These are phyloP conservation scores for Vigna nakashimae DNA, from an alignment of 306 rosid genomes.

Conservation along the genomic window DNA sequence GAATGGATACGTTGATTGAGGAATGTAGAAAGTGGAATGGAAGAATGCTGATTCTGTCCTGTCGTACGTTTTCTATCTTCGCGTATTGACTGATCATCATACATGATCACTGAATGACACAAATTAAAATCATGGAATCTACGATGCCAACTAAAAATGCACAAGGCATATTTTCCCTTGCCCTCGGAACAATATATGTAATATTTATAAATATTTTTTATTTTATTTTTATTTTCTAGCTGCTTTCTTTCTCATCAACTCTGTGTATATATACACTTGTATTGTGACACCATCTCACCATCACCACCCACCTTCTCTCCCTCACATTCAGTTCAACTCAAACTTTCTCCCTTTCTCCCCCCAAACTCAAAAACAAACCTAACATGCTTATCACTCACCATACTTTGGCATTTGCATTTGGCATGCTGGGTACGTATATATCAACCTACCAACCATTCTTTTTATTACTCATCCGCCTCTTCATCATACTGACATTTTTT, in stretches of 20 bases:
- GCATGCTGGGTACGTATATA: slow-evolving; percentile 62
- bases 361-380: slow-evolving; percentile 9
- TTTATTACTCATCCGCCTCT: too few relatives aligned
- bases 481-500: background rate
- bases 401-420: slow-evolving; percentile 65
- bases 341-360: slow-evolving; percentile 40
- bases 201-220: background rate
- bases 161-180: background rate
- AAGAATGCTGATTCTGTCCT: slow-evolving; percentile 21
- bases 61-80: slow-evolving; percentile 5
- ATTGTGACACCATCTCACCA: slow-evolving; percentile 19
- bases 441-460: background rate
- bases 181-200: background rate
- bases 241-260: background rate
- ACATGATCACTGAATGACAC: background rate
- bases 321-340: background rate
- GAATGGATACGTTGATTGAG: background rate
- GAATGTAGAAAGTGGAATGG: background rate
- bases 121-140: slow-evolving; percentile 25
- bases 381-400: slow-evolving; percentile 52
- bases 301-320: slow-evolving; percentile 16
- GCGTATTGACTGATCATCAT: background rate
- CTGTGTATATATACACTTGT: slow-evolving; percentile 43
- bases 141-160: slow-evolving; percentile 56
- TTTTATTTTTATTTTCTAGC: background rate